phyloP scores from a whole-genome alignment of 176 grass and related monocot genomes.

The Otatea glauca region DNA sequence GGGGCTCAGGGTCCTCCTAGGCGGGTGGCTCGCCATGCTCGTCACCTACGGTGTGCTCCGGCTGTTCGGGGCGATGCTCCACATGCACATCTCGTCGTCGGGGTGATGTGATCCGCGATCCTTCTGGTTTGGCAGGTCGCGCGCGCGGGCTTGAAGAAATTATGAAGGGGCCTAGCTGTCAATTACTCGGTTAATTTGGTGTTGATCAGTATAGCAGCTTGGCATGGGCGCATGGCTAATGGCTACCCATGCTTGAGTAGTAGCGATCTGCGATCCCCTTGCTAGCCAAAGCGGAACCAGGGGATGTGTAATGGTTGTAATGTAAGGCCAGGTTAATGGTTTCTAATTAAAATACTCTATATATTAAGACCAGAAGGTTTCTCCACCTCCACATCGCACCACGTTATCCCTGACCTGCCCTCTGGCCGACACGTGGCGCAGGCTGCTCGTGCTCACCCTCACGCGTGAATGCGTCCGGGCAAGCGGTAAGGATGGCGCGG shows the following conservation, averaged over 20 bases:
- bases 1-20: slow-evolving; percentile 63
- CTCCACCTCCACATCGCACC: too few species aligned
- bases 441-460: too few species aligned
- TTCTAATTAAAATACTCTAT: not conserved
- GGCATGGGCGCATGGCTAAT: not conserved
- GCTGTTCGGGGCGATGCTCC: slow-evolving; percentile 54
- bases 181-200: not conserved
- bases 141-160: not conserved
- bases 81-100: slow-evolving; percentile 52
- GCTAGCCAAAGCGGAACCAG: not conserved
- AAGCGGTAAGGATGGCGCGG: too few species aligned
- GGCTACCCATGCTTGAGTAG: slow-evolving; percentile 2
- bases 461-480: too few species aligned
- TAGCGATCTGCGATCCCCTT: not conserved
- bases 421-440: too few species aligned
- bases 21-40: slow-evolving; percentile 88
- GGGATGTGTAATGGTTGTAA: slow-evolving; percentile 9
- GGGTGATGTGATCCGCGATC: slow-evolving; percentile 8
- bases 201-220: not conserved
- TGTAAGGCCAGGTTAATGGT: slow-evolving; percentile 15
- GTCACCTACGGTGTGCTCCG: slow-evolving; percentile 79
- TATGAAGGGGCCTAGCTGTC: slow-evolving; percentile 6
- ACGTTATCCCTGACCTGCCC: too few species aligned
- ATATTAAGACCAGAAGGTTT: too few species aligned
- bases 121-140: not conserved